Evolutionary conservation across 331 rosid species (phyloP).

Genomic region (Stylosanthes scabra): DNA sequence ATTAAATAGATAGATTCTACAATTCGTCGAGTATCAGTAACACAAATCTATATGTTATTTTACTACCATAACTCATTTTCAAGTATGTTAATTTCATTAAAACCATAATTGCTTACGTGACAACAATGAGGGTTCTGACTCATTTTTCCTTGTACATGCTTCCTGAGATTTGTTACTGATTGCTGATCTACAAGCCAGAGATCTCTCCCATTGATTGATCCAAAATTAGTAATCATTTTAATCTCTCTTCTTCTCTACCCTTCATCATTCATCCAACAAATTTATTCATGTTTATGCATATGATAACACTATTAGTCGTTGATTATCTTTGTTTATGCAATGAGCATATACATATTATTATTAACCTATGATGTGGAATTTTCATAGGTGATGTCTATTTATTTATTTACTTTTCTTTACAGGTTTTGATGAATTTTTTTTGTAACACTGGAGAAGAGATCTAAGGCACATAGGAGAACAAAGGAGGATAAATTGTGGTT

Average conservation of each 20-base stretch:
- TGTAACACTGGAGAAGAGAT: constrained; percentile 16
- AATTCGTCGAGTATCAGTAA: no score
- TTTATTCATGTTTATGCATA: constrained; percentile 14
- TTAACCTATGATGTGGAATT: constrained; percentile 13
- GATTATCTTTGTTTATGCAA: constrained; percentile 13
- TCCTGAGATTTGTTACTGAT: constrained; percentile 21
- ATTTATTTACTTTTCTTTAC: neutral
- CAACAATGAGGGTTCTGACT: constrained; percentile 27
- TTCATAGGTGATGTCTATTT: neutral
- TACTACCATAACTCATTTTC: neutral
- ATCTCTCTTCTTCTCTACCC: neutral
- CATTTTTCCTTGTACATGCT: neutral
- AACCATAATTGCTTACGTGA: constrained; percentile 13
- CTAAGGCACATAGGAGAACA: constrained; percentile 2
- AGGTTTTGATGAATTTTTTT: constrained; percentile 3
- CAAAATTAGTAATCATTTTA: neutral
- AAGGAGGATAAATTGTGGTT: constrained; percentile 40
- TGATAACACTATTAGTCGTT: no score
- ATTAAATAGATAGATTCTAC: no score
- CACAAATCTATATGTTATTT: neutral
- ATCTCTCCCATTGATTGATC: constrained; percentile 26
- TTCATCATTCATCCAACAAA: neutral
- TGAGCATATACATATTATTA: neutral
- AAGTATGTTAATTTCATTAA: neutral
- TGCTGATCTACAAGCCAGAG: constrained; percentile 17